Base-by-base conservation (phyloP, 345 rosid species). In the Corymbia maculata region DNA sequence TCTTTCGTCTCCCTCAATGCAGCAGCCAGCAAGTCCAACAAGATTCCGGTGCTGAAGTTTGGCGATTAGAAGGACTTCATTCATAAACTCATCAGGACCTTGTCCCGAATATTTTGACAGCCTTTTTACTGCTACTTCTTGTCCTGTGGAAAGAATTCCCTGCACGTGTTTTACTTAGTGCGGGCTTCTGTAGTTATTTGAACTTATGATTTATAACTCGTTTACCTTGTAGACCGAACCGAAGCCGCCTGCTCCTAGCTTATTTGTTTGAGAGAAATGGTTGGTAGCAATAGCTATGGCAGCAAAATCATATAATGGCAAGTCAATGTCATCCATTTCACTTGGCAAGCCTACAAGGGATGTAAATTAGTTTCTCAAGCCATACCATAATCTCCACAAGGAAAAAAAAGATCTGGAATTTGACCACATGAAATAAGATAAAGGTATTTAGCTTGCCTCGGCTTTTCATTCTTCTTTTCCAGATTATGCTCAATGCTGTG, bases 51-150 rank as follows among this genome's bases (percentile, higher is more conserved):
- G 80, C 80, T 70, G 80, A 70, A 70, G 80, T 32, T 13, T 36
- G 11, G 80, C 80, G 13, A 70, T 70, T 32, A 70, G 80, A 70
- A 70, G 80, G 13, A 36, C 80, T 36, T 70, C 80, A 0, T 70
- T 70, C 80, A 70, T 70, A 70, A 70, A 70, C 80, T 36, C 80
- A 70, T 70, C 80, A 70, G 80, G 80, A 32, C 80, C 80, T 70
- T 70, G 80, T 70, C 80, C 80, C 1, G 80, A 70, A 70, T 36
- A 4, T 42, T 70, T 70, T 2, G 80, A 70, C 3, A 70, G 47
- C 80, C 80, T 70, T 16, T 70, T 70, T 36, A 70, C 11, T 9
- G 80, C 80, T 36, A 70, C 80, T 36, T 36, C 47, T 70, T 70
- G 80, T 17, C 47, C 4, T 4, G 24, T 32, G 47, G 80, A 70